Evolutionary conservation across 148 eudicot genomes (phyloP).

Genomic region (Heliosperma pusillum): DNA sequence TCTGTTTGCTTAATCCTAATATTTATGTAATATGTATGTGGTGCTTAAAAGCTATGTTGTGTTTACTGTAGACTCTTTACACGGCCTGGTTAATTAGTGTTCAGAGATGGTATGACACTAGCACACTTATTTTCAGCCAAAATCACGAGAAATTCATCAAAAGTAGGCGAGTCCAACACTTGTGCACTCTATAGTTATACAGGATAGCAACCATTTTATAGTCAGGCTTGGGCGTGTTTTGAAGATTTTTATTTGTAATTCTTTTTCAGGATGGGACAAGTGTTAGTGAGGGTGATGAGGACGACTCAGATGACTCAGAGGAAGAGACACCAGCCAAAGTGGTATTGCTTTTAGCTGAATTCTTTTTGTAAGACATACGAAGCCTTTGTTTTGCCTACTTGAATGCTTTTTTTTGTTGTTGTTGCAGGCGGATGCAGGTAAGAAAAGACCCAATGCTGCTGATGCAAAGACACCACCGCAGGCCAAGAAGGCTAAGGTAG

Average conservation of each 20-base stretch:
- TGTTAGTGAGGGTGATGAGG: conserved; percentile 23
- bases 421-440: conserved; percentile 30
- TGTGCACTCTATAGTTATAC: too few species aligned
- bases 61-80: too few species aligned
- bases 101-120: too few species aligned
- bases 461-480: conserved; percentile 52
- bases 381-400: background rate
- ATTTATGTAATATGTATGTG: background rate
- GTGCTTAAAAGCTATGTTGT: background rate
- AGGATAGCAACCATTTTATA: background rate
- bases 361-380: background rate
- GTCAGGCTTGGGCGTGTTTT: background rate
- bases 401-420: background rate
- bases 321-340: conserved; percentile 36
- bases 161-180: too few species aligned
- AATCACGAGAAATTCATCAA: too few species aligned
- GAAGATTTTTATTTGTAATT: background rate
- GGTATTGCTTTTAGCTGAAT: conserved; percentile 1
- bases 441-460: conserved; percentile 44
- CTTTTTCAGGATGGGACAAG: conserved; percentile 24
- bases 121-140: too few species aligned
- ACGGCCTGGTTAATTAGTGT: too few species aligned
- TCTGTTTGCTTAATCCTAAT: background rate
- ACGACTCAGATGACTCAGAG: conserved; percentile 27
- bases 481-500: conserved; percentile 50